Percentiles rank a stretch among this genome's conserved stretches.
Conservation (phyloP, 768 basidiomycete species). For the Paxillus involutus region DNA sequence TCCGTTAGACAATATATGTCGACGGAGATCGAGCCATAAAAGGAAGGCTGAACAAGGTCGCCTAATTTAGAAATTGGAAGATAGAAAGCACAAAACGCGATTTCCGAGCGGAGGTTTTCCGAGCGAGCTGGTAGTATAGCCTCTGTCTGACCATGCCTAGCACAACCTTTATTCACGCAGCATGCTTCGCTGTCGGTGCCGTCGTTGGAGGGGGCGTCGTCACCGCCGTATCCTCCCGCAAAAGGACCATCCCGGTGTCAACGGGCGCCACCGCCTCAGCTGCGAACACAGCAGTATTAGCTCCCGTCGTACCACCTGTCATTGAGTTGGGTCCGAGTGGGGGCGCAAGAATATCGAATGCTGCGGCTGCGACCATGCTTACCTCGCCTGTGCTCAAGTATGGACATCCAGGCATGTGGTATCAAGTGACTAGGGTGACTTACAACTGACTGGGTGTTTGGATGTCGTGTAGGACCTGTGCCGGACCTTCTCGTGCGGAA, state of each 20-base stretch:
- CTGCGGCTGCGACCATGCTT: constrained; percentile 17
- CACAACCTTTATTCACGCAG: constrained; percentile 55
- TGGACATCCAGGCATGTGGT: constrained; percentile 19
- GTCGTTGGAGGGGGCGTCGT: constrained; percentile 77
- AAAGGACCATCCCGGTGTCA: constrained; percentile 13
- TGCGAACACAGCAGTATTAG: constrained; percentile 9
- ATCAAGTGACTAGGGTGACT: not conserved
- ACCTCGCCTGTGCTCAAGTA: constrained; percentile 52
- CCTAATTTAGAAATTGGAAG: too few species aligned
- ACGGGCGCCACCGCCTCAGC: constrained; percentile 16
- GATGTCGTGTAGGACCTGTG: constrained; percentile 65
- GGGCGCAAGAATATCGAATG: constrained; percentile 40
- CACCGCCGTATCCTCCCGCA: constrained; percentile 42
- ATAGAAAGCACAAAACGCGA: too few species aligned
- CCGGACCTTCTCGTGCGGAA: constrained; percentile 75
- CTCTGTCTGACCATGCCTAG: constrained; percentile 41
- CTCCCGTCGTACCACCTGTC: constrained; percentile 35
- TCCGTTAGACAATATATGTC: too few species aligned
- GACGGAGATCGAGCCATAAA: too few species aligned
- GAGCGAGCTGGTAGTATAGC: too few species aligned
- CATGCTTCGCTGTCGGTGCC: constrained; percentile 82
- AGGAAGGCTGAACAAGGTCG: too few species aligned
- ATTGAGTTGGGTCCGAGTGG: constrained; percentile 48
- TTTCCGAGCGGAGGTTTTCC: too few species aligned
- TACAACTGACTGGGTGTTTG: constrained; percentile 7